phyloP scores from a whole-genome alignment of 106 monocot genomes.

The Amphibolis antarctica region DNA sequence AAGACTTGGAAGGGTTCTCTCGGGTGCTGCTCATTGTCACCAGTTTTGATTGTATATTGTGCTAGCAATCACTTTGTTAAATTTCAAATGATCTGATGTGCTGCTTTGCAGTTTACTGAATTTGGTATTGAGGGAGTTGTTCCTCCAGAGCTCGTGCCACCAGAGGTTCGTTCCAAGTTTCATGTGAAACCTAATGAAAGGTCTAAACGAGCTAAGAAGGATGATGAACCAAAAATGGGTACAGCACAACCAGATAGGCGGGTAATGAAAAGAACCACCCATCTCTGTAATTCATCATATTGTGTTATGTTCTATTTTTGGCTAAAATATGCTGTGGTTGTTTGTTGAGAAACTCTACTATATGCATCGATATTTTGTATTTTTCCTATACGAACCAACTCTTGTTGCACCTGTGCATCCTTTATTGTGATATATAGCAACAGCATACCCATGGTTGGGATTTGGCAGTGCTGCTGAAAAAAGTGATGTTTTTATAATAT shows the following conservation, averaged over 20 bases:
- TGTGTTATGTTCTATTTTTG: not conserved
- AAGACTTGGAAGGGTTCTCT: slow-evolving; percentile 93
- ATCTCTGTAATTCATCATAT: not conserved
- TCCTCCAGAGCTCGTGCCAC: slow-evolving; percentile 78
- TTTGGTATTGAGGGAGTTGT: slow-evolving; percentile 92
- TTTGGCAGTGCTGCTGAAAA: too few relatives aligned
- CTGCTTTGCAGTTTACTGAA: slow-evolving; percentile 53
- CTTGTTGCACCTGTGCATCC: too few relatives aligned
- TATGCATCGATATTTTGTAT: too few relatives aligned
- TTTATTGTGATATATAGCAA: too few relatives aligned
- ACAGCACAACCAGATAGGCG: slow-evolving; percentile 38
- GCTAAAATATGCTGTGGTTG: not conserved
- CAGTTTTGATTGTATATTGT: not conserved
- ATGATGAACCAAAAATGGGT: slow-evolving; percentile 60
- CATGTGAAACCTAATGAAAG: slow-evolving; percentile 63
- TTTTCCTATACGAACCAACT: too few relatives aligned
- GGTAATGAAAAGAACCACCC: slow-evolving; percentile 18
- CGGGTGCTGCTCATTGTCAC: slow-evolving; percentile 29
- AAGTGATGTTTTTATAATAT: too few relatives aligned
- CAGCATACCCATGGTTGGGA: too few relatives aligned
- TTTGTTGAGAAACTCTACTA: not conserved
- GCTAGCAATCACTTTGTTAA: not conserved
- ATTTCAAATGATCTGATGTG: not conserved
- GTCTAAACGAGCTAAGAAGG: slow-evolving; percentile 65
- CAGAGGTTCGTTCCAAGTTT: slow-evolving; percentile 70